phyloP scores from a whole-genome alignment of 768 basidiomycete species.

The Phylloporus sp. region DNA sequence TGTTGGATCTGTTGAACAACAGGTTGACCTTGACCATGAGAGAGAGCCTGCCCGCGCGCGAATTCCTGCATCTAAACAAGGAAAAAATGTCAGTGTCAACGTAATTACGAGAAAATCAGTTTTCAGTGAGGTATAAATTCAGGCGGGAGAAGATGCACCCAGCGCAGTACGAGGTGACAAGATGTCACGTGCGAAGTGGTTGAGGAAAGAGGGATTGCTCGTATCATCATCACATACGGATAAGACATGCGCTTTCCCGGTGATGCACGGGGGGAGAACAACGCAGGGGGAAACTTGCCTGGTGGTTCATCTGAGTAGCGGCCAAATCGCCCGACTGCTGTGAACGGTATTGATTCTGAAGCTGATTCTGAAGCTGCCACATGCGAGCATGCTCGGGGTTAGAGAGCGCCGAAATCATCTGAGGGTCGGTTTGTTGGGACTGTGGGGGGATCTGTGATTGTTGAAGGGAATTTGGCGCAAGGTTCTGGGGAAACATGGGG shows the following conservation, averaged over 20 bases:
- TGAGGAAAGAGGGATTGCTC: conserved; percentile 17
- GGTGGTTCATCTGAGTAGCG: conserved; percentile 37
- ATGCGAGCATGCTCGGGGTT: conserved; percentile 49
- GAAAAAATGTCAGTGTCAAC: conserved; percentile 22
- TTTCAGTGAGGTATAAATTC: conserved; percentile 5
- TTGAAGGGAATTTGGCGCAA: conserved; percentile 40
- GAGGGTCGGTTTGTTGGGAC: conserved; percentile 37
- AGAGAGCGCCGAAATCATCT: conserved; percentile 37
- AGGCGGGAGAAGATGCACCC: conserved; percentile 1
- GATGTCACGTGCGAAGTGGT: conserved; percentile 9
- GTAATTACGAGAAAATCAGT: conserved; percentile 11
- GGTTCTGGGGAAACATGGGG: conserved; percentile 47
- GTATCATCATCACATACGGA: conserved; percentile 12
- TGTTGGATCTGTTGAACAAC: conserved; percentile 40
- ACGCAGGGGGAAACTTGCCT: conserved; percentile 38
- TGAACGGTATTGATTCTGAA: conserved; percentile 39
- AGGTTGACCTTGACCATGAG: conserved; percentile 38
- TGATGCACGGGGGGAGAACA: conserved; percentile 13
- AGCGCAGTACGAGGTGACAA: conserved; percentile 8
- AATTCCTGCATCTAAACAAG: conserved; percentile 42
- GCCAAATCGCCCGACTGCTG: conserved; percentile 40
- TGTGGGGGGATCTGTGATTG: conserved; percentile 42
- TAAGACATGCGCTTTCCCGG: conserved; percentile 16
- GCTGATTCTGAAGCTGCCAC: conserved; percentile 56
- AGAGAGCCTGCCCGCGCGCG: conserved; percentile 37